Evolutionary conservation across 2,329 filamentous ascomycete genomes (phyloP), one percentile per base, ranked within the genome.

Genomic region (Nemania bipapillata): DNA sequence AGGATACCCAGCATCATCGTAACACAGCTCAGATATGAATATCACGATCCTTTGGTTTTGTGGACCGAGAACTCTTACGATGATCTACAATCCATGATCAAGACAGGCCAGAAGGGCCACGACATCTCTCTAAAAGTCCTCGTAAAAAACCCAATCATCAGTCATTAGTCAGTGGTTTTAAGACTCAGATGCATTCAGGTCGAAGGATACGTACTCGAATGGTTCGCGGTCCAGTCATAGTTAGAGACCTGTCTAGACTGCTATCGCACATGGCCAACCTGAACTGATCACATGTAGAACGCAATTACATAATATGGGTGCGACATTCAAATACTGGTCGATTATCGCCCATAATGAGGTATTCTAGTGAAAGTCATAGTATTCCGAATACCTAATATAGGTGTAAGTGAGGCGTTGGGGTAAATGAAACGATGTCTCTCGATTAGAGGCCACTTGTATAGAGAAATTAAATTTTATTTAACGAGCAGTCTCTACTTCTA

Each of bases 201-300:
- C 26, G 11, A 42, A 20, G n/a, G n/a, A n/a, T n/a, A 4, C 9
- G 56, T 56, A 37, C 17, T 22, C 37, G n/a, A 3, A 24, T 2
- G 9, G 17, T 40, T 63, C n/a, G 3, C 28, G 8, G 61, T 58
- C 4, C 11, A 30, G n/a, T 47, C 37, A 35, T 53, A 17, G 4
- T 17, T 2, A 55, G 17, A 59, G 17, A 45, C 9, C 22, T 68
- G 60, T 65, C 57, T 64, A 17, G 28, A 24, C 20, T 50, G 15
- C 11, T 24, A 52, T 65, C 22, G 6, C 28, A 65, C 68, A 40
- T 60, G 49, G 53, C 58, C 30, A 32, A 52, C 56, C 24, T 30
- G 35, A 70, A 15, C 52, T 9, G 55, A 47, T 17, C 45, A 62
- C 60, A 15, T 58, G 55, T 63, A 40, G 9, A 54, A 57, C 45